Evolutionary conservation across 345 rosid species (phyloP), one percentile per base, ranked within the genome.

Genomic region (Bretschneidera sinensis): DNA sequence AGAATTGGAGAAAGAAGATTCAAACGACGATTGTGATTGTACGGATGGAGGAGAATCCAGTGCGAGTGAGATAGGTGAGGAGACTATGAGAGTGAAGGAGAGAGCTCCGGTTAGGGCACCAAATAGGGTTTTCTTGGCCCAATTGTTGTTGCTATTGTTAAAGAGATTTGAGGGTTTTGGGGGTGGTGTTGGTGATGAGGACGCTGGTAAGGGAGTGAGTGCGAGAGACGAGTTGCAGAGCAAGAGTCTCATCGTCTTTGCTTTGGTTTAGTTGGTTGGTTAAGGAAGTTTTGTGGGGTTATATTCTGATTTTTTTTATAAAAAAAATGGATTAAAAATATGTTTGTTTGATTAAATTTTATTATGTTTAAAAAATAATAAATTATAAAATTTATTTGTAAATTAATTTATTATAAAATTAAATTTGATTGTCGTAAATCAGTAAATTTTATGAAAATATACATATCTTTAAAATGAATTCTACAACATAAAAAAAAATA

Each of bases 31-130:
- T 14, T 70, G 51, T 10, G 24, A 23, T 23, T 61, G 67, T 7
- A 51, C 19, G 0, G 72, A 59, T 14, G 63, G 76, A 0, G 75
- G 62, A 9, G 87, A 71, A 51, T 75, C 68, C 2, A 55, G 31
- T 0, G 90, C 73, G 19, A 71, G 34, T n/a, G 89, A 75, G 28
- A 79, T 59, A 21, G 89, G 81, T 6, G 89, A 76, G 20, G 88
- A 71, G 61, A 87, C 63, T 20, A 89, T 61, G 48, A 89, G 83
- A 64, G 76, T 78, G 63, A 87, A 43, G 0, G 95, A 81, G 21
- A 87, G 79, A 50, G 80, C 87, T 68, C 89, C 91, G 7, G 79
- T 63, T 14, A 85, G 55, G 24, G 81, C 74, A 39, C 71, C 64
- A 22, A 70, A 45, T 1, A 83, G 52, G 17, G 85, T 39, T 55